These are phyloP conservation scores for Cryptococcus deneoformans DNA, from an alignment of 1,284 basidiomycete genomes.

Conservation along the genomic window DNA sequence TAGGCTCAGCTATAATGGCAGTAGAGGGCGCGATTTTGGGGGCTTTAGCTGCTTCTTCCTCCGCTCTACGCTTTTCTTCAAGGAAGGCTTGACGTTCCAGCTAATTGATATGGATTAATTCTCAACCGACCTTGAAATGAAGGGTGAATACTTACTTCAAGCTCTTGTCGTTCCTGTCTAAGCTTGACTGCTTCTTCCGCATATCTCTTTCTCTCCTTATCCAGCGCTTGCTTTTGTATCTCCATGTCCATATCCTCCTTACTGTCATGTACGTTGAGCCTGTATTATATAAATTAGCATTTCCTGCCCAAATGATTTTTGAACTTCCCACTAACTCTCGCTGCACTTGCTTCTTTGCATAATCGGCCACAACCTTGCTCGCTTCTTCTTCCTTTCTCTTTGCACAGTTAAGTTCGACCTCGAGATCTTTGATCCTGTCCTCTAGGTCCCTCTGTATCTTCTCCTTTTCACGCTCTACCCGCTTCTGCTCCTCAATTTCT, in stretches of 20 bases:
- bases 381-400: conserved; percentile 38
- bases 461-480: conserved; percentile 30
- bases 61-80: conserved; percentile 66
- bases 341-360: conserved; percentile 28
- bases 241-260: conserved; percentile 24
- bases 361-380: conserved; percentile 33
- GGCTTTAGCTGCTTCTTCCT: conserved; percentile 59
- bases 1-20: background rate
- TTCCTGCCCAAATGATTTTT: background rate
- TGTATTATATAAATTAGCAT: conserved; percentile 2
- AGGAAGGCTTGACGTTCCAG: conserved; percentile 61
- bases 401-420: conserved; percentile 41
- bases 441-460: conserved; percentile 29
- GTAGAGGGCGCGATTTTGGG: conserved; percentile 51
- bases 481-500: conserved; percentile 25
- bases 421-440: conserved; percentile 44
- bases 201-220: conserved; percentile 64
- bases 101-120: conserved; percentile 42
- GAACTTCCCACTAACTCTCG: conserved; percentile 16
- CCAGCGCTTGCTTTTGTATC: conserved; percentile 52
- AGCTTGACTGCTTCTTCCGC: conserved; percentile 63
- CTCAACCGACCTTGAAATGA: conserved; percentile 1
- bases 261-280: conserved; percentile 2
- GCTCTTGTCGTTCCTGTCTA: conserved; percentile 61
- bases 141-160: conserved; percentile 58